A percentile compares a stretch with the other conserved stretches of the same genome.
Conservation (phyloP, 768 basidiomycete genomes). For the Gloeopeniophorella convolvens region DNA sequence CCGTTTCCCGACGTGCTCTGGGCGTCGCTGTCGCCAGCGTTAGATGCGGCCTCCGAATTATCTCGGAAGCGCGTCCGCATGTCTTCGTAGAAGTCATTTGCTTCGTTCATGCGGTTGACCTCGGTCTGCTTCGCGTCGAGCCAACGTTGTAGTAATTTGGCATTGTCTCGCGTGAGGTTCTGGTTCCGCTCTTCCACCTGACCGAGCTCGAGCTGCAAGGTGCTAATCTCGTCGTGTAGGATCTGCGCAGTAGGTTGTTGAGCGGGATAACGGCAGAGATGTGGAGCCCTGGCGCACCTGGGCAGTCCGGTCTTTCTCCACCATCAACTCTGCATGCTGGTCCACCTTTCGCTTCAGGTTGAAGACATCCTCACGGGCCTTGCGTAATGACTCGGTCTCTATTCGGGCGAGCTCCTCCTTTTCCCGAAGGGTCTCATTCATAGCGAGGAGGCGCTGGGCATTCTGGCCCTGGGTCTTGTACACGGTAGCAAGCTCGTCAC, state of each 20-base stretch:
- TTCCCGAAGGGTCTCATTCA: slow-evolving; percentile 93
- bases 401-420: slow-evolving; percentile 83
- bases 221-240: slow-evolving; percentile 91
- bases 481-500: slow-evolving; percentile 87
- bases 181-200: slow-evolving; percentile 86
- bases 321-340: slow-evolving; percentile 79
- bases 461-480: slow-evolving; percentile 98
- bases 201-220: slow-evolving; percentile 83
- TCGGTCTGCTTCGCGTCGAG: slow-evolving; percentile 90
- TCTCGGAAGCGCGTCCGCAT: slow-evolving; percentile 70
- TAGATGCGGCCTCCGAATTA: slow-evolving; percentile 25
- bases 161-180: slow-evolving; percentile 87
- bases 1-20: slow-evolving; percentile 63
- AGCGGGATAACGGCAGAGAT: background rate
- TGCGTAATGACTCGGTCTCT: slow-evolving; percentile 74
- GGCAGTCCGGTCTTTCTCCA: slow-evolving; percentile 81
- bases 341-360: slow-evolving; percentile 69
- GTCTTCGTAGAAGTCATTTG: slow-evolving; percentile 83
- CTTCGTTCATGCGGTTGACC: slow-evolving; percentile 93
- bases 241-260: slow-evolving; percentile 42
- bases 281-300: slow-evolving; percentile 61
- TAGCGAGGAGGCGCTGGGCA: slow-evolving; percentile 83
- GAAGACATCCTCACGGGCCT: slow-evolving; percentile 68
- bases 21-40: slow-evolving; percentile 24
- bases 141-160: slow-evolving; percentile 93